These are phyloP conservation scores for Agastache rugosa DNA, from an alignment of 257 asterid genomes.

Conservation along the genomic window DNA sequence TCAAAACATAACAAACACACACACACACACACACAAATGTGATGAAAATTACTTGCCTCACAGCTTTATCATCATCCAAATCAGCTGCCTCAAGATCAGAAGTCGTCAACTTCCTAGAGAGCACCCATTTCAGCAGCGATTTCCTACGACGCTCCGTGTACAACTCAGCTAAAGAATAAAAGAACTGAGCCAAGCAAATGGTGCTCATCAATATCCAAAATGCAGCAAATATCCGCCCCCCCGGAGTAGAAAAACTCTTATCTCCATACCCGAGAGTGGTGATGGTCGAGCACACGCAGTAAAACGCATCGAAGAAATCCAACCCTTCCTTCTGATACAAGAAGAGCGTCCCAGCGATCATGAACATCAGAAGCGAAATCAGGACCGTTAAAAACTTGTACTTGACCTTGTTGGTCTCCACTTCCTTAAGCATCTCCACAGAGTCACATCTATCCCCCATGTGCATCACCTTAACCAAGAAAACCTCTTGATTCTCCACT, in stretches of 20 bases:
- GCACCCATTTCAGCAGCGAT: conserved; percentile 60
- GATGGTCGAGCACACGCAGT: conserved; percentile 76
- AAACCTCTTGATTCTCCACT: conserved; percentile 72
- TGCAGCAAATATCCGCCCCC: conserved; percentile 76
- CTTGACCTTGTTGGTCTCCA: conserved; percentile 53
- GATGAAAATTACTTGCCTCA: conserved; percentile 49
- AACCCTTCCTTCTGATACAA: conserved; percentile 55
- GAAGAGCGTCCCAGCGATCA: conserved; percentile 55
- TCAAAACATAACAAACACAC: background rate
- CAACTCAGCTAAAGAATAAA: conserved; percentile 65
- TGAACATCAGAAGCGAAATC: conserved; percentile 46
- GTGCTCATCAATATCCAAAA: conserved; percentile 82
- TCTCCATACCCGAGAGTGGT: conserved; percentile 93
- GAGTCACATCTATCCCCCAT: conserved; percentile 46
- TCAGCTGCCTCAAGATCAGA: conserved; percentile 88
- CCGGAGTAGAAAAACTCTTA: conserved; percentile 71
- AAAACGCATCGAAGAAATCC: conserved; percentile 69
- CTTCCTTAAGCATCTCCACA: conserved; percentile 58
- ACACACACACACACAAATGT: background rate
- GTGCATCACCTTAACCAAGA: conserved; percentile 63
- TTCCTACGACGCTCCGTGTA: conserved; percentile 67
- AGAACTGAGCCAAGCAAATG: conserved; percentile 74
- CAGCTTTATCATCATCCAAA: conserved; percentile 70
- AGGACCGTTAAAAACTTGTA: conserved; percentile 56
- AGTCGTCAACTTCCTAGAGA: conserved; percentile 62